Evolutionary conservation across 257 asterid species (phyloP), one percentile per base, ranked within the genome.

Genomic region (Penstemon davidsonii): DNA sequence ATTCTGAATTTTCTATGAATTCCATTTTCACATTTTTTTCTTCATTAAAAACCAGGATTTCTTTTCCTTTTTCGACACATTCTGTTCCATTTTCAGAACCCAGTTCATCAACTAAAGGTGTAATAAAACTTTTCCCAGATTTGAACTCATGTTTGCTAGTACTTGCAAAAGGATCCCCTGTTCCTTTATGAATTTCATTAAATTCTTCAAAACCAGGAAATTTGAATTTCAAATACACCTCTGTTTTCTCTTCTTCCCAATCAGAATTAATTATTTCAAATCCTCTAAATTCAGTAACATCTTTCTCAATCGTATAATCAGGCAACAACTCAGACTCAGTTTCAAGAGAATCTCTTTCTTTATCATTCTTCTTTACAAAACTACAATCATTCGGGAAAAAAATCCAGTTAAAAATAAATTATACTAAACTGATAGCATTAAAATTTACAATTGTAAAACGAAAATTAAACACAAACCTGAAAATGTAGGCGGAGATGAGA

Each of bases 201-300:
- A 88, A 88, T 66, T 93, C 95, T 49, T 88, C 92, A 66, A 75
- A 90, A 0, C 83, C 73, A 25, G 90, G 96, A 61, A 88, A 90
- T 73, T 75, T 84, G 72, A 92, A 92, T 19, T 68, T 66, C 60
- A 92, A 77, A 73, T 68, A 71, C 0, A 61, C 64, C 77, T 77
- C 95, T 39, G 58, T 8, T 60, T 80, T 62, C 60, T 80, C 84
- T 47, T 63, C 81, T 3, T 1, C 75, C 5, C 55, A 76, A 37
- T 59, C 71, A 25, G 33, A 25, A 25, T 25, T 25, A 25, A 1
- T 25, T 1, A 25, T 25, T 54, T 76, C 80, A 55, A 58, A 69
- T 8, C 62, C 73, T 11, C 36, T 51, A 52, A 62, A 43, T 18
- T 68, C 79, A 60, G 68, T 25, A 11, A 33, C 54, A 12, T 72